Conservation (phyloP, 2,329 filamentous ascomycete genomes). For the Aspergillus sp. region DNA sequence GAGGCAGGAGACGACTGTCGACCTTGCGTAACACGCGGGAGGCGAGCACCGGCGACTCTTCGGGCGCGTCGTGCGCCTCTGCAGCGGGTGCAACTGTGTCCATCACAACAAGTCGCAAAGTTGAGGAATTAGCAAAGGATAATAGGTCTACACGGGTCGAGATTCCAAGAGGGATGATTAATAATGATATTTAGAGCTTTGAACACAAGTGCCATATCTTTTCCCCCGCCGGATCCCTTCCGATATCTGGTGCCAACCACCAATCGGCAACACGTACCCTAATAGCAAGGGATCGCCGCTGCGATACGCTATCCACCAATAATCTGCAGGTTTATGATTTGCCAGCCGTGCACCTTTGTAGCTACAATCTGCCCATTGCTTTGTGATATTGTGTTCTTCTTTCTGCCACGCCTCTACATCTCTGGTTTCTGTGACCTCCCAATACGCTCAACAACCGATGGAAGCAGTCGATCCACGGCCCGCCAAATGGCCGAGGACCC, state of each 20-base stretch:
- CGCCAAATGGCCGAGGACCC: conserved; percentile 11
- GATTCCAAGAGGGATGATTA: too few species aligned
- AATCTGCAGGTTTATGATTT: too few species aligned
- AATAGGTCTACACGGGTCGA: background rate
- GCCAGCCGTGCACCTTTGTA: background rate
- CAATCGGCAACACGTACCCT: background rate
- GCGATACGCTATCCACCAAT: background rate
- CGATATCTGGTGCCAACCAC: background rate
- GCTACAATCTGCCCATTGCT: background rate
- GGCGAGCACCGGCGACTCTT: background rate
- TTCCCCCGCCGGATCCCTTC: background rate
- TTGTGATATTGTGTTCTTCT: background rate
- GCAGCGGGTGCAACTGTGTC: background rate
- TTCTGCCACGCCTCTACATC: too few species aligned
- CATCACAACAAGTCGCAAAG: background rate
- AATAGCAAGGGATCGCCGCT: background rate
- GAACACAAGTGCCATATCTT: background rate
- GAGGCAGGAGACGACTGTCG: conserved; percentile 57
- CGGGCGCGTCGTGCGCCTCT: background rate
- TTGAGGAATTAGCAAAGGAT: too few species aligned
- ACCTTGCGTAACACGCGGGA: conserved; percentile 54
- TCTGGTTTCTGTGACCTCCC: background rate
- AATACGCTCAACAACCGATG: background rate
- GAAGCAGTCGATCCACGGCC: background rate
- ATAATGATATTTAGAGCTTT: background rate